Evolutionary conservation across 345 rosid species (phyloP).

Genomic region (Eutrema yunnanense): DNA sequence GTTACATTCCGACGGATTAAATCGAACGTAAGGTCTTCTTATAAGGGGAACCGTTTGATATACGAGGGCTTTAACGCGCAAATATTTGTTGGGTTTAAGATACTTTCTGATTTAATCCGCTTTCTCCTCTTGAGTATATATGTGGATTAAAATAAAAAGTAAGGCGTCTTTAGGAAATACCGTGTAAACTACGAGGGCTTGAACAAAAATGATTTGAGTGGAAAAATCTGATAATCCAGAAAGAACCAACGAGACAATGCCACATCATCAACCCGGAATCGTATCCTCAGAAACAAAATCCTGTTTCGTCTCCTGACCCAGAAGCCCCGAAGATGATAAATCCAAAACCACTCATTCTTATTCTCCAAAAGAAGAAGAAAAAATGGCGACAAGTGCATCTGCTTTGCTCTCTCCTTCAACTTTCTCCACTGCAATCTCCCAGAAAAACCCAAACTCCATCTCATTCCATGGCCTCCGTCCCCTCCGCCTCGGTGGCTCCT

Average conservation of each 20-base stretch:
- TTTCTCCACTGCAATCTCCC: conserved; percentile 13
- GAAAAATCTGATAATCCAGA: conserved; percentile 29
- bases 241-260: conserved; percentile 24
- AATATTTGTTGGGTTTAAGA: background rate
- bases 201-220: background rate
- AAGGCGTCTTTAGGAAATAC: background rate
- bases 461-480: conserved; percentile 43
- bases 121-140: too few relatives aligned
- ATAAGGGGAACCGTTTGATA: background rate
- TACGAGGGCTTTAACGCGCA: background rate
- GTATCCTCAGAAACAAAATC: conserved; percentile 32
- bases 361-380: background rate
- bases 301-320: background rate
- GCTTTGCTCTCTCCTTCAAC: conserved; percentile 25
- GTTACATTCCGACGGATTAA: background rate
- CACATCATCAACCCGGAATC: conserved; percentile 22
- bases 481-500: conserved; percentile 22
- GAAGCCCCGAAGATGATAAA: conserved; percentile 13
- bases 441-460: conserved; percentile 23
- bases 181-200: background rate
- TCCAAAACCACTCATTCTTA: conserved; percentile 12
- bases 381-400: conserved; percentile 32
- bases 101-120: too few relatives aligned
- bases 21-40: background rate
- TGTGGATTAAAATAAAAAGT: background rate